These are phyloP conservation scores for Aspergillus haitiensis DNA, from an alignment of 495 filamentous ascomycete species.

Conservation along the genomic window DNA sequence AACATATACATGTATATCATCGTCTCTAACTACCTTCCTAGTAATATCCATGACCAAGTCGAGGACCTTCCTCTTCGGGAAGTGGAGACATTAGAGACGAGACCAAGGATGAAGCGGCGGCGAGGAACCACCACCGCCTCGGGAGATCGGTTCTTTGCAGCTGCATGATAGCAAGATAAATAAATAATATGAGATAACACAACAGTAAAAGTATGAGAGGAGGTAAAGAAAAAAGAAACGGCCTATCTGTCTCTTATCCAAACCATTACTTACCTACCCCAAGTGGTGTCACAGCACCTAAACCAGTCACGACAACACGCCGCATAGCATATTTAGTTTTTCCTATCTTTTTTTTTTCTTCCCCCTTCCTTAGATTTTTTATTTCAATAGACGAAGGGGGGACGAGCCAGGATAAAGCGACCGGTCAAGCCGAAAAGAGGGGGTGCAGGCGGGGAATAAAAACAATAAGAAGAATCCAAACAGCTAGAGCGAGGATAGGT, in stretches of 20 bases:
- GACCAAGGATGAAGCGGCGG: constrained; percentile 8
- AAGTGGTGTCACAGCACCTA: constrained; percentile 89
- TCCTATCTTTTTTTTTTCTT: no score
- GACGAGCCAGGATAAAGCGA: neutral
- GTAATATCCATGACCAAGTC: constrained; percentile 14
- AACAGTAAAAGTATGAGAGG: neutral
- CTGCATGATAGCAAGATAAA: neutral
- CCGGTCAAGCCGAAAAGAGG: neutral
- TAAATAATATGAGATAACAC: constrained; percentile 1
- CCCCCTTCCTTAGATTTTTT: no score
- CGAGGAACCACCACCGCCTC: constrained; percentile 11
- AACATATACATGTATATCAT: constrained; percentile 5
- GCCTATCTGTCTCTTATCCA: neutral
- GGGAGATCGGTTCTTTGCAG: neutral
- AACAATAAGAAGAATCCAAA: neutral
- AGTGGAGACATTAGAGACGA: constrained; percentile 24
- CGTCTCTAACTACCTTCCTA: constrained; percentile 25
- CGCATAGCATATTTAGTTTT: constrained; percentile 63
- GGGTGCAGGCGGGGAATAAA: neutral
- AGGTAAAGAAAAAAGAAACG: neutral
- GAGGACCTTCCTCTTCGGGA: constrained; percentile 28
- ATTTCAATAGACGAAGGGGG: no score
- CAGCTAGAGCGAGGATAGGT: neutral
- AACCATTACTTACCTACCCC: constrained; percentile 62
- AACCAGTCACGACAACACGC: constrained; percentile 90